Conservation (phyloP, 768 basidiomycete species). For the Termitomyces sp. region DNA sequence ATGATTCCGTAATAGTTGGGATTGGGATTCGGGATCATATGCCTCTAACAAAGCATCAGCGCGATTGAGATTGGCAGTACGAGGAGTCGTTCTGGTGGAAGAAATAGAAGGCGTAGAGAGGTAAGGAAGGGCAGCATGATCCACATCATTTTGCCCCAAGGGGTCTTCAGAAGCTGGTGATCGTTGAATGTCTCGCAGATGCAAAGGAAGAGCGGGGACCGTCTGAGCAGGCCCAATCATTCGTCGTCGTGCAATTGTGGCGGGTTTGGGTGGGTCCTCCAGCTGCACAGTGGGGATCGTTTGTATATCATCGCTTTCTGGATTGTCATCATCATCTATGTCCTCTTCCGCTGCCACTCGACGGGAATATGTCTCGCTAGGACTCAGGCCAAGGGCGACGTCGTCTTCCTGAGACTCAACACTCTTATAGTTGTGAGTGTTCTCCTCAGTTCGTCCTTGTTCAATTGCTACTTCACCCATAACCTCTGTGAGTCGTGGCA, state of each 20-base stretch:
- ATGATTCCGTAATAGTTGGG: constrained; percentile 76
- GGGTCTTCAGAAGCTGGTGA: constrained; percentile 72
- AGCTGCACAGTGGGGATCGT: constrained; percentile 15
- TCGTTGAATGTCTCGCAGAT: constrained; percentile 49
- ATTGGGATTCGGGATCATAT: constrained; percentile 68
- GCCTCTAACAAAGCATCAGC: constrained; percentile 61
- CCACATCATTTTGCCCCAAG: constrained; percentile 62
- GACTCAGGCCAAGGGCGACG: constrained; percentile 26
- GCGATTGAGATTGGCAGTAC: constrained; percentile 40
- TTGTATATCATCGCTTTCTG: constrained; percentile 29
- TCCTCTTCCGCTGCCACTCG: constrained; percentile 34
- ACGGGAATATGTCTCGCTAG: constrained; percentile 18
- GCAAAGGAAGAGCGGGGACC: constrained; percentile 68
- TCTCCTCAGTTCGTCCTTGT: constrained; percentile 79
- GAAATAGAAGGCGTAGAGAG: constrained; percentile 74
- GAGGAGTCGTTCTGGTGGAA: constrained; percentile 42
- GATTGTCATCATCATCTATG: constrained; percentile 42
- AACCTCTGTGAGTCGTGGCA: constrained; percentile 71
- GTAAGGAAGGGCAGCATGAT: constrained; percentile 46
- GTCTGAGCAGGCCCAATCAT: constrained; percentile 71
- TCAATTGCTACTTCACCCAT: constrained; percentile 86
- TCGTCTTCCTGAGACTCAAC: constrained; percentile 48
- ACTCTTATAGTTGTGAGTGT: constrained; percentile 47
- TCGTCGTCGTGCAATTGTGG: constrained; percentile 36
- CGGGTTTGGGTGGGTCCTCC: constrained; percentile 18